Percentiles rank a stretch among this genome's conserved stretches.
These are phyloP conservation scores for Butyriboletus loyo DNA, from an alignment of 768 basidiomycete genomes.

Conservation along the genomic window DNA sequence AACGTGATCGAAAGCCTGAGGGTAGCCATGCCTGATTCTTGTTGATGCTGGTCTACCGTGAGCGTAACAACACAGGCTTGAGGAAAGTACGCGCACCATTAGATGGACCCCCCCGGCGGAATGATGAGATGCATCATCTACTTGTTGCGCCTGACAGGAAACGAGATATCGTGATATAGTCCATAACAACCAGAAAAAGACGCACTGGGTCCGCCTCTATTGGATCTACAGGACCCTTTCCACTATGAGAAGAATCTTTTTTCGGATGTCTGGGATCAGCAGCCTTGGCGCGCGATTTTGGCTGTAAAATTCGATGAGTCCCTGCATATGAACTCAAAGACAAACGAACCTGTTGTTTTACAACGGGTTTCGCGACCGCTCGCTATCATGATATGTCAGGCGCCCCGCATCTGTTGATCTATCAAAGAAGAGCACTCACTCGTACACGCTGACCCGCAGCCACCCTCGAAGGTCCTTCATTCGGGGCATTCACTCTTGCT, in stretches of 20 bases:
- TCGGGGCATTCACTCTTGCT: too few relatives aligned
- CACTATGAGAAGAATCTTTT: not conserved
- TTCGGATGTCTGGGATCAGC: not conserved
- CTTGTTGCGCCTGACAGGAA: too few relatives aligned
- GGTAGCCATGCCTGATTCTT: too few relatives aligned
- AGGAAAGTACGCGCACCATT: too few relatives aligned
- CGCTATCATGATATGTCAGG: not conserved
- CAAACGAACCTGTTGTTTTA: too few relatives aligned
- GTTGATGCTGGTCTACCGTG: too few relatives aligned
- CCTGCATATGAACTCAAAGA: not conserved
- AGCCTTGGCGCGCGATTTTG: not conserved
- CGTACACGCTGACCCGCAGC: not conserved
- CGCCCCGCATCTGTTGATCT: not conserved
- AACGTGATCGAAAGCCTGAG: too few relatives aligned
- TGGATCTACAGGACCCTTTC: not conserved
- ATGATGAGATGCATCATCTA: too few relatives aligned
- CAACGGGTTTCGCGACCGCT: not conserved
- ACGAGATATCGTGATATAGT: not conserved
- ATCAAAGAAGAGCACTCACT: too few relatives aligned
- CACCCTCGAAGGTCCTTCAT: not conserved
- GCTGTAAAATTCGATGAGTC: not conserved
- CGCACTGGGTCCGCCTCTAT: not conserved
- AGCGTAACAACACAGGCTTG: too few relatives aligned
- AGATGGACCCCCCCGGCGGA: too few relatives aligned
- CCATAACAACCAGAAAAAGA: not conserved